Evolutionary conservation across 345 rosid genomes (phyloP).

Genomic region (Arabis hirsuta): DNA sequence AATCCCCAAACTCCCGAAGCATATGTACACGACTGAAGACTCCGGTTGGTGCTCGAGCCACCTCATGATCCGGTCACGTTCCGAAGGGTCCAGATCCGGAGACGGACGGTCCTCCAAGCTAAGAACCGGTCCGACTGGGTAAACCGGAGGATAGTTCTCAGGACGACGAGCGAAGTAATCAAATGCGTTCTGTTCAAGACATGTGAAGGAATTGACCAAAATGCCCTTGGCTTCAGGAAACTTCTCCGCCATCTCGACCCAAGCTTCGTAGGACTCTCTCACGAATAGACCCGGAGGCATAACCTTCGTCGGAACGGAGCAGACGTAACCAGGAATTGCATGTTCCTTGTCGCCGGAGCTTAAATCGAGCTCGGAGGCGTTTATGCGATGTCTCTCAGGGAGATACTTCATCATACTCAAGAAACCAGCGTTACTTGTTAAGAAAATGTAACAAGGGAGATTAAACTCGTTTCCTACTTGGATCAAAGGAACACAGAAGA

Average conservation of each 20-base stretch:
- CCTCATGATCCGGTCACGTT: constrained; percentile 31
- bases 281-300: constrained; percentile 47
- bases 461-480: constrained; percentile 46
- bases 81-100: constrained; percentile 28
- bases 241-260: constrained; percentile 47
- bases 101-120: constrained; percentile 37
- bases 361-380: constrained; percentile 20
- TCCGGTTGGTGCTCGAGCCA: constrained; percentile 61
- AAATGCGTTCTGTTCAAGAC: constrained; percentile 48
- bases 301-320: constrained; percentile 46
- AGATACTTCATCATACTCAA: constrained; percentile 49
- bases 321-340: constrained; percentile 43
- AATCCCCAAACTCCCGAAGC: constrained; percentile 57
- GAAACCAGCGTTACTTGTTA: constrained; percentile 45
- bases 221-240: constrained; percentile 48
- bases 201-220: constrained; percentile 49
- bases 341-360: constrained; percentile 35
- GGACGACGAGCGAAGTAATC: constrained; percentile 33
- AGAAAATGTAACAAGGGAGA: constrained; percentile 57
- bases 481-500: constrained; percentile 53
- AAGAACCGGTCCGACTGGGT: constrained; percentile 55
- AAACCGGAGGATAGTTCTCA: constrained; percentile 45
- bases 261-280: constrained; percentile 47
- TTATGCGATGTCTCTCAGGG: constrained; percentile 39
- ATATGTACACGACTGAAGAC: constrained; percentile 52